Evolutionary conservation across 2,329 filamentous ascomycete genomes (phyloP), one percentile per base, ranked within the genome.

Genomic region (Orbilia brochopaga): DNA sequence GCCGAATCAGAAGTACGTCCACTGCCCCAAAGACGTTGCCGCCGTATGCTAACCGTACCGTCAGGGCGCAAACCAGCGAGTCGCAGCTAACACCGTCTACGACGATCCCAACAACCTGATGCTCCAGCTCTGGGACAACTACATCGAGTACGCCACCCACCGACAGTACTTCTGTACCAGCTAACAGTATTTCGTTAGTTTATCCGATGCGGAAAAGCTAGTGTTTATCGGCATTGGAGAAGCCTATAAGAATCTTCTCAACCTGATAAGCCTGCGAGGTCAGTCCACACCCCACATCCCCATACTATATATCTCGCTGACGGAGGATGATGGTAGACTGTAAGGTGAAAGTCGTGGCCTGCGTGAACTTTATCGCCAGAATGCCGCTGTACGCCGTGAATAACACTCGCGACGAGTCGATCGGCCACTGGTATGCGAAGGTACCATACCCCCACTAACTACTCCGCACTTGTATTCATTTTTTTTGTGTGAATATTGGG

Each of bases 51-150:
- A 27, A 15, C n/a, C n/a, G n/a, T n/a, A 27, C 3, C 37, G 11
- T 42, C 80, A 80, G 30, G 85, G 85, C 74, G 80, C 79, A 57
- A 80, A 79, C 0, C 77, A 86, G 6, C 32, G 62, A 53, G 30
- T 67, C 17, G 23, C 42, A 6, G 62, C 51, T n/a, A 61, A 21
- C 15, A 54, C 17, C 7, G 30, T 54, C 11, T 40, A n/a, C 19
- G 51, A 74, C 27, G 64, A 63, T 19, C 50, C 53, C 23, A 69
- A 73, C 46, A 40, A 40, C 3, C 32, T 72, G 21, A 55, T 69
- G 56, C 87, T 85, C 70, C 97, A 96, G 77, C 82, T 99, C 13
- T 99, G 94, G 94, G 92, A 97, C 76, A 99, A 99, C 78, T 97
- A 97, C 77, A 87, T 99, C 19, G 90, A 96, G 82, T 86, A 79